phyloP scores from a whole-genome alignment of 345 rosid species.

The Bruguiera parviflora region DNA sequence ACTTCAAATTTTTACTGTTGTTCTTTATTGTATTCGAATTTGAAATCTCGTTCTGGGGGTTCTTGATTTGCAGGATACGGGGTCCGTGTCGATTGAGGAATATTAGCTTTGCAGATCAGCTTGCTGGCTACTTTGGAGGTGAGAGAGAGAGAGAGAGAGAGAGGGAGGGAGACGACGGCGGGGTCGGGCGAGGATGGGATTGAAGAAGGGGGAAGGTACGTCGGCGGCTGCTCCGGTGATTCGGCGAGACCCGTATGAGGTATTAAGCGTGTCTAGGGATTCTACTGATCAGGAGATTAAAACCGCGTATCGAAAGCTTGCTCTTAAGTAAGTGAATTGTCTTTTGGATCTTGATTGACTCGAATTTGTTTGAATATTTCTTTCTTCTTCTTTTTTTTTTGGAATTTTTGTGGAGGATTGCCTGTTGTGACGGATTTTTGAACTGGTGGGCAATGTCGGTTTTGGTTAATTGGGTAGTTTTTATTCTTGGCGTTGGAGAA shows the following conservation, averaged over 20 bases:
- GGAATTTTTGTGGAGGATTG: background rate
- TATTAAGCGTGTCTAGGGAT: slow-evolving; percentile 73
- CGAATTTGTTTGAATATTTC: background rate
- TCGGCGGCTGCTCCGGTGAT: slow-evolving; percentile 43
- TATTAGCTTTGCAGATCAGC: background rate
- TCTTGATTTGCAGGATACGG: slow-evolving; percentile 12
- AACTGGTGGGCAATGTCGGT: slow-evolving; percentile 2
- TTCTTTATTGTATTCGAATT: background rate
- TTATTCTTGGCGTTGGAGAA: background rate
- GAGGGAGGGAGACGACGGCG: background rate
- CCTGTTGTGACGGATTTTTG: slow-evolving; percentile 2
- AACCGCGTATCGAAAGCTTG: slow-evolving; percentile 89
- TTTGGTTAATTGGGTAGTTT: background rate
- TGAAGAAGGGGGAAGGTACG: slow-evolving; percentile 56
- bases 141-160: background rate
- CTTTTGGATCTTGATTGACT: background rate
- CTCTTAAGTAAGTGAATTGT: slow-evolving; percentile 67
- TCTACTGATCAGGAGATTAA: slow-evolving; percentile 93
- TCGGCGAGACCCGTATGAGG: slow-evolving; percentile 95
- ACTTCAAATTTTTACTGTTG: background rate
- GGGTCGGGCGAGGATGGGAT: slow-evolving; percentile 17
- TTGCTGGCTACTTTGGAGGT: background rate
- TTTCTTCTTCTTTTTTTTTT: no score
- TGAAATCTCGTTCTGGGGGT: background rate
- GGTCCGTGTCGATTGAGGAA: background rate